These are phyloP conservation scores for Erodium maritimum DNA, from an alignment of 345 rosid genomes.

Conservation along the genomic window DNA sequence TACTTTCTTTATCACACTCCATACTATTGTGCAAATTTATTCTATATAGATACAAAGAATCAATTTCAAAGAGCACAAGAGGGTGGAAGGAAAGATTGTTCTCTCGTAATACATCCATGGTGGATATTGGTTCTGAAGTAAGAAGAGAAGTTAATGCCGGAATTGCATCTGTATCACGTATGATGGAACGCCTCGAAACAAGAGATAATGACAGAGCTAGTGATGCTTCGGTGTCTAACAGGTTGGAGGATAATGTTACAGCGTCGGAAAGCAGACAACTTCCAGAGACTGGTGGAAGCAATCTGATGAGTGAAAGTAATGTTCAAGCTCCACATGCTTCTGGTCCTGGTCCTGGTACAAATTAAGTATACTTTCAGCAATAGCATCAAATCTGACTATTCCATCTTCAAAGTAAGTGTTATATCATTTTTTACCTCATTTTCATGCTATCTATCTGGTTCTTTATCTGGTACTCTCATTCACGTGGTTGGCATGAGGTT, in stretches of 20 bases:
- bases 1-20: not conserved
- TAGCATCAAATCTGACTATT: constrained; percentile 11
- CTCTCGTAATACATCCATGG: constrained; percentile 59
- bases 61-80: constrained; percentile 83
- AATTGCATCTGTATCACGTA: constrained; percentile 69
- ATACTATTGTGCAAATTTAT: not conserved
- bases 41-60: constrained; percentile 67
- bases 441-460: not conserved
- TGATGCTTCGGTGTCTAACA: constrained; percentile 33
- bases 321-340: constrained; percentile 32
- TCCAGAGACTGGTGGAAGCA: too few relatives aligned
- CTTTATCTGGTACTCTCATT: not conserved
- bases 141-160: constrained; percentile 83
- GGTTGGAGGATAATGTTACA: constrained; percentile 21
- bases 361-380: constrained; percentile 16
- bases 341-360: constrained; percentile 21
- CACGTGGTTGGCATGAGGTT: too few relatives aligned
- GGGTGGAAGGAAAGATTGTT: constrained; percentile 90
- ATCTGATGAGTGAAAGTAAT: constrained; percentile 8
- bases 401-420: constrained; percentile 11
- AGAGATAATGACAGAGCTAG: constrained; percentile 32
- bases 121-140: constrained; percentile 68
- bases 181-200: constrained; percentile 75
- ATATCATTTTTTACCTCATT: not conserved
- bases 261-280: constrained; percentile 16